Percentiles rank a stretch among this genome's conserved stretches.
phyloP scores from a whole-genome alignment of 495 filamentous ascomycete species.

The Gamarada debralockiae region DNA sequence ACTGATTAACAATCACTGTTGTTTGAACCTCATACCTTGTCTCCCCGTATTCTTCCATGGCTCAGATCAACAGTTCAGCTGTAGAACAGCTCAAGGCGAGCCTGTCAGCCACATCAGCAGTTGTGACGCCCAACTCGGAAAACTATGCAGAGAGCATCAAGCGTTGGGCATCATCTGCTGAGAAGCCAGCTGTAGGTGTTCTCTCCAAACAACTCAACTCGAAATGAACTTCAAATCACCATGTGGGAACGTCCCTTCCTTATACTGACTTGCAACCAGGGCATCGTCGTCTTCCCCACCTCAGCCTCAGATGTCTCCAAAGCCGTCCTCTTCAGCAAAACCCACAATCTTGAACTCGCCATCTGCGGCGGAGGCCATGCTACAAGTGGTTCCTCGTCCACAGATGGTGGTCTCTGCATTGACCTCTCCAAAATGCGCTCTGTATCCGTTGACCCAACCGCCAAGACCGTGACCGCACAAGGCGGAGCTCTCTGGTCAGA shows the following conservation, averaged over 20 bases:
- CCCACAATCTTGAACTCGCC: conserved; percentile 2
- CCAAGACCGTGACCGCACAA: conserved; percentile 43
- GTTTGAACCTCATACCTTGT: too few relatives aligned
- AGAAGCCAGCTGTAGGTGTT: conserved; percentile 6
- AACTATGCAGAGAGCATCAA: conserved; percentile 1
- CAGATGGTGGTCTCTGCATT: conserved; percentile 49
- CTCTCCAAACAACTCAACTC: neutral
- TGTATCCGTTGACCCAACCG: conserved; percentile 40
- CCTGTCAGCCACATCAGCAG: neutral
- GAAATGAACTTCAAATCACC: neutral
- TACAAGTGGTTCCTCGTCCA: conserved; percentile 29
- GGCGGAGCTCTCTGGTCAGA: conserved; percentile 54
- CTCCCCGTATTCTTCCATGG: too few relatives aligned
- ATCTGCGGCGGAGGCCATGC: conserved; percentile 35
- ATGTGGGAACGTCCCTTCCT: neutral
- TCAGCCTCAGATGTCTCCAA: neutral
- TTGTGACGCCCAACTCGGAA: neutral
- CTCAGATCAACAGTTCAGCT: neutral
- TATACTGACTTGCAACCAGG: too few relatives aligned
- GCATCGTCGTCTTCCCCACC: conserved; percentile 5
- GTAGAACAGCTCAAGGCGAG: neutral
- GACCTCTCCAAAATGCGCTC: conserved; percentile 48
- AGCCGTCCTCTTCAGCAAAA: conserved; percentile 9
- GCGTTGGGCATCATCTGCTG: neutral
- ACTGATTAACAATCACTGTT: too few relatives aligned